Evolutionary conservation across 2,329 filamentous ascomycete genomes (phyloP), one percentile per base, ranked within the genome.

Genomic region (Aspergillus amoenus): DNA sequence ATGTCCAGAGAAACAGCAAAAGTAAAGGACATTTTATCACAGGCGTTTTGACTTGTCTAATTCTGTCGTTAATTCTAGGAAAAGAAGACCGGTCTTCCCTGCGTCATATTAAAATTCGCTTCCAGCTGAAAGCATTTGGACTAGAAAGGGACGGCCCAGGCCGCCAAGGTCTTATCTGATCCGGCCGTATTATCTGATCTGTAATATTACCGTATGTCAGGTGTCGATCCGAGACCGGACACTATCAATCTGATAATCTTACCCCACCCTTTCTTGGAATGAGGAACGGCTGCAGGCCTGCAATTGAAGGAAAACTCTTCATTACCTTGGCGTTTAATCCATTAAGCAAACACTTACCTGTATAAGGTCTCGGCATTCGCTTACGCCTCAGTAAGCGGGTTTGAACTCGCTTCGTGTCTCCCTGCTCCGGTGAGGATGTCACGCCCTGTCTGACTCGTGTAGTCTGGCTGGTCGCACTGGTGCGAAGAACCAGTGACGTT

Each of bases 161-260:
- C 34, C 34, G 34, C 34, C 34, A 15, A n/a, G 34, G 15, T 37
- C 34, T 37, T 43, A 45, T 45, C 13, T 24, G 17, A 32, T 22
- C 11, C 12, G n/a, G n/a, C 11, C 12, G 9, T 0, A 9, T 46
- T 52, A 53, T 53, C 51, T 53, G 43, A 53, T 53, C 43, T 27
- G 51, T 53, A 53, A 18, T 39, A 4, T 40, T 44, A 43, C 41
- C 4, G 17, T 18, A 21, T 13, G 4, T 45, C 24, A 13, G 43
- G 43, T 5, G 15, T 15, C 12, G 13, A 5, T 34, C 22, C 27
- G 27, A 24, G 27, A 47, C 11, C 44, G n/a, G n/a, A 27, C 18
- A 4, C 30, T 47, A 47, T 47, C 44, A 47, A 47, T 47, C 44
- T 47, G 44, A 47, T 47, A 47, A 47, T 47, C 30, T 47, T 8